Conservation (phyloP, 106 monocot species). For the Amphibolis antarctica region DNA sequence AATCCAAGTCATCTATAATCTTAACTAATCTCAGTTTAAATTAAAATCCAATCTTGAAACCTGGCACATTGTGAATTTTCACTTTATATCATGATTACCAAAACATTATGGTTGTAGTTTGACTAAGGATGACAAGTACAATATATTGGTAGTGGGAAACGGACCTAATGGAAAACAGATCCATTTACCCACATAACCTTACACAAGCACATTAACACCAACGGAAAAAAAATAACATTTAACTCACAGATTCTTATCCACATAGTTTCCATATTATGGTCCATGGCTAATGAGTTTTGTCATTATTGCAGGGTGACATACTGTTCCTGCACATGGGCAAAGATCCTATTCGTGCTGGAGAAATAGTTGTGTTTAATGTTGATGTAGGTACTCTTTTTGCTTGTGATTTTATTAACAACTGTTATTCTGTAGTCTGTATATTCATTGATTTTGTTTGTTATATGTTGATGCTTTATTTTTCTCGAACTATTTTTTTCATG, state of each 20-base stretch:
- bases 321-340: constrained; percentile 14
- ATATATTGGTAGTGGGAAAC: too few species aligned
- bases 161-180: too few species aligned
- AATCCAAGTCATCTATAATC: too few species aligned
- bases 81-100: too few species aligned
- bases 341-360: constrained; percentile 15
- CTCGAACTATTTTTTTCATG: not conserved
- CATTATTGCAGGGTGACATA: constrained; percentile 17
- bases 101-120: too few species aligned
- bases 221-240: too few species aligned
- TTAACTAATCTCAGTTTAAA: too few species aligned
- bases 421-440: not conserved
- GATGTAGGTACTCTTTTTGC: constrained; percentile 9
- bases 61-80: too few species aligned
- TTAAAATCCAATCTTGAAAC: too few species aligned
- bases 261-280: not conserved
- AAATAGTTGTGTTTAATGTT: constrained; percentile 19
- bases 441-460: not conserved
- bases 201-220: too few species aligned
- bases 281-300: not conserved
- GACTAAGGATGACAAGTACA: too few species aligned
- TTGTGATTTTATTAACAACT: not conserved
- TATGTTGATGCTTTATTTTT: not conserved
- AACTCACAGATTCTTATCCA: not conserved
- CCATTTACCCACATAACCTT: too few species aligned